Evolutionary conservation across 129 eudicot genomes (phyloP), one percentile per base, ranked within the genome.

Genomic region (Rutidosis leptorrhynchoides): DNA sequence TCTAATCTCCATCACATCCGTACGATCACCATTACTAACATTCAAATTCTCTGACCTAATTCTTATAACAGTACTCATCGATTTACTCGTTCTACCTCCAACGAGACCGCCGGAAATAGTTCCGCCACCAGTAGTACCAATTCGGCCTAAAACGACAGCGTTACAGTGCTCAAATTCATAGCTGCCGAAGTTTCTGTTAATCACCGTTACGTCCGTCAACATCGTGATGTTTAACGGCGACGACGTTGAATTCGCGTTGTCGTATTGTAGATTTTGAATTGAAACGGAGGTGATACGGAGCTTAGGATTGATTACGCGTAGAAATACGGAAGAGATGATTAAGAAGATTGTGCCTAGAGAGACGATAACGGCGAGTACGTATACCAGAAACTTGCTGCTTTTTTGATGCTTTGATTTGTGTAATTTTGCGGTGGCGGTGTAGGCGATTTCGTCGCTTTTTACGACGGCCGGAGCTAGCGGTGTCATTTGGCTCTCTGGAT

Each of bases 361-460:
- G 58, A 80, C 83, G 61, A 74, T 5, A 51, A 54, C 14, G 20
- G 77, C 37, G 11, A 82, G 74, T n/a, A 77, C 9, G 79, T 82
- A 66, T 2, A 85, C 91, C 21, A 85, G 30, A 42, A 35, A 58
- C 52, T 82, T 85, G 58, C 76, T 79, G 75, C 58, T 65, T 53
- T 73, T 32, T 30, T 76, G 75, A 30, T 72, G 74, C 29, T 54
- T 55, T 0, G 5, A 69, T 55, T 59, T 69, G 45, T 17, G 19
- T 42, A 27, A 46, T 22, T 14, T 16, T 59, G 33, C 55, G 60
- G 19, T 43, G 69, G 37, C 54, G 14, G 67, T 30, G 20, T 43
- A 21, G 33, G 51, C 60, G 28, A 43, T 58, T 58, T 46, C 79
- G 29, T 81, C 77, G 72, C 83, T 81, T 23, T 56, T 43, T 52